Base-by-base conservation (phyloP, 345 rosid genomes). In the Boechera stricta region DNA sequence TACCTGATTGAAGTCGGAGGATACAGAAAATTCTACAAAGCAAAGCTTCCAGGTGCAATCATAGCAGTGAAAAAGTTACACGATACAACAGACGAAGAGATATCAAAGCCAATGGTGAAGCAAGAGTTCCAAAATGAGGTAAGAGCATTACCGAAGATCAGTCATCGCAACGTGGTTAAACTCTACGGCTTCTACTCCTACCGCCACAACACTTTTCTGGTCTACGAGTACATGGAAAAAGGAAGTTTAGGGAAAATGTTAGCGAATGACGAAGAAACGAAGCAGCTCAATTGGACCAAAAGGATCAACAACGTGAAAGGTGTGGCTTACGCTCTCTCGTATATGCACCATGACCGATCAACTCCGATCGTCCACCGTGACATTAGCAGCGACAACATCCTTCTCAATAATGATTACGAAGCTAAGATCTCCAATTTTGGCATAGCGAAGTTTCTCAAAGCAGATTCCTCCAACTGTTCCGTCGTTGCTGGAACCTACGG, bases 371-470 rank as follows among this genome's bases (percentile, higher is more conserved):
- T 81, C 10, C 85, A 76, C 63, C 80, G 81, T 48, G 87, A 81
- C 66, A 73, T 84, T 41, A 81, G 75, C 70, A 49, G 78, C 35
- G 79, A 67, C 5, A 79, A 84, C 54, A 72, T 78, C 24, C 72
- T 84, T 58, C 58, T 81, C 24, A 75, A 76, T 31, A 28, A 33
- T 3, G 84, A 72, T 31, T 81, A 63, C 64, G 75, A 76, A 64
- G 75, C 84, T 51, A 81, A 81, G 69, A 28, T 84, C 56, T 78
- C 84, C 1, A 78, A 80, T 65, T 83, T 80, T 5, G 82, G 84
- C n/a, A 77, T 78, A 12, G 78, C 78, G 1, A 80, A 82, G 61
- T 35, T 83, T 58, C 77, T 83, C 21, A 71, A 71, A 18, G 44
- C 21, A 28, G 80, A 70, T 36, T 64, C 60, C n/a, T 65, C 75